Evolutionary conservation across 2,329 filamentous ascomycete species (phyloP).

Genomic region (Monosporascus sp.): DNA sequence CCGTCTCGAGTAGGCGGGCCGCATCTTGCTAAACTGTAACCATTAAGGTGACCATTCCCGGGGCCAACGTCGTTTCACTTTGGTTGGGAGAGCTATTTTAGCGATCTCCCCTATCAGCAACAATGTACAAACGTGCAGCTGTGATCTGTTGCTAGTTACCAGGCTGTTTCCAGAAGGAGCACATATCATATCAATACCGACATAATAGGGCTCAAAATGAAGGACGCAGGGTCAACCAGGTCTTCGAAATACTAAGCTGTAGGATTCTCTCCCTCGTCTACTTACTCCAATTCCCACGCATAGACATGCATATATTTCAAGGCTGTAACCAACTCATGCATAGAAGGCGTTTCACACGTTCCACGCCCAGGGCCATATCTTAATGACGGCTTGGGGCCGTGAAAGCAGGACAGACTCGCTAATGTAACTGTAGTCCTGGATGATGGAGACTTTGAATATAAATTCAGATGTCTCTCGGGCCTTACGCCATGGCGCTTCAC

Average conservation of each 20-base stretch:
- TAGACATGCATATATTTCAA: background rate
- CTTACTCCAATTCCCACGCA: background rate
- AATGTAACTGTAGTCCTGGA: too few relatives aligned
- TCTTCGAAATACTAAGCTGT: background rate
- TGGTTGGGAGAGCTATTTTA: background rate
- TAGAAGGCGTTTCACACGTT: background rate
- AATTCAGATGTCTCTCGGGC: too few relatives aligned
- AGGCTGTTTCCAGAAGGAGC: background rate
- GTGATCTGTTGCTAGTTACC: background rate
- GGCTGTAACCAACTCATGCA: background rate
- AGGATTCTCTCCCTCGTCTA: background rate
- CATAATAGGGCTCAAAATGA: too few relatives aligned
- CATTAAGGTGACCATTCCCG: background rate
- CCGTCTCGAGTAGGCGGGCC: background rate
- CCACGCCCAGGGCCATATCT: background rate
- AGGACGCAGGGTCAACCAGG: too few relatives aligned
- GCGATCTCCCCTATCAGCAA: background rate
- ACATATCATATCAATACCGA: background rate
- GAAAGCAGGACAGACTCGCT: too few relatives aligned
- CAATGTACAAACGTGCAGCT: background rate
- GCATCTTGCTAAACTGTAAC: background rate
- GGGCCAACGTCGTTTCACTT: background rate
- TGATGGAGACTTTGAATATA: too few relatives aligned
- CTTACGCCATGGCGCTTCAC: too few relatives aligned
- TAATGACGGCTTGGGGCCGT: too few relatives aligned